Conservation (phyloP, 352 stramenopile species). For the Globisporangium sylvaticum region DNA sequence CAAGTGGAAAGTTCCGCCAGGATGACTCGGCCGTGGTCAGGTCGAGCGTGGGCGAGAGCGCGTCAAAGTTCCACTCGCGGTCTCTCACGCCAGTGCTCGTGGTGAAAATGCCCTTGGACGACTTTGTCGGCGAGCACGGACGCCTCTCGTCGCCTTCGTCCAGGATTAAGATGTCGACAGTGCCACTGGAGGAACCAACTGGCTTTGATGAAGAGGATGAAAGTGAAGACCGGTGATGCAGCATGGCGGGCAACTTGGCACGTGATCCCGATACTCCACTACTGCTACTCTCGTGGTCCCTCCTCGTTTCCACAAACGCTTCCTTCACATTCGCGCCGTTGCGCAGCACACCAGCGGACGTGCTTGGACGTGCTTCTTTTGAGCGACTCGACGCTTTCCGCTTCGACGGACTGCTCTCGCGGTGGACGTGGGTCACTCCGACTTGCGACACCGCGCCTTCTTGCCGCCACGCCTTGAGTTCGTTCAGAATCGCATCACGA, state of each 20-base stretch:
- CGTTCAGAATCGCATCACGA: slow-evolving; percentile 55
- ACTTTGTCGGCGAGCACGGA: slow-evolving; percentile 52
- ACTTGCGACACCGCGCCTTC: slow-evolving; percentile 42
- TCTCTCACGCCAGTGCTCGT: slow-evolving; percentile 13
- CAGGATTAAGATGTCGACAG: slow-evolving; percentile 57
- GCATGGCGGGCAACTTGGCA: neutral
- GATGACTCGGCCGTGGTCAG: slow-evolving; percentile 35
- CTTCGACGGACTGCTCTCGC: slow-evolving; percentile 17
- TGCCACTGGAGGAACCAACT: neutral
- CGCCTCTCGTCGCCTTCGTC: slow-evolving; percentile 41
- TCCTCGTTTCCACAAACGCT: slow-evolving; percentile 45
- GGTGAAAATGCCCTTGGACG: slow-evolving; percentile 42
- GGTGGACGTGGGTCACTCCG: slow-evolving; percentile 26
- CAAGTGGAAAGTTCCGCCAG: slow-evolving; percentile 17
- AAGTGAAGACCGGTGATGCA: slow-evolving; percentile 14
- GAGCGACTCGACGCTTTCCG: slow-evolving; percentile 12
- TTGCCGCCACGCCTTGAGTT: slow-evolving; percentile 64
- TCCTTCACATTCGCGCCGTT: slow-evolving; percentile 38
- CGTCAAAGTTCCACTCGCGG: slow-evolving; percentile 60
- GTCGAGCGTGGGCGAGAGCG: slow-evolving; percentile 50
- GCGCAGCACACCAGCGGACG: slow-evolving; percentile 43
- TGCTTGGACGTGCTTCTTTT: slow-evolving; percentile 33
- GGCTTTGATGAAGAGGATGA: slow-evolving; percentile 9
- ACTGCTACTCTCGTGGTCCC: neutral
- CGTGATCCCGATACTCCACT: neutral